A percentile compares a stretch with the other conserved stretches of the same genome.
phyloP scores from a whole-genome alignment of 2,329 filamentous ascomycete species.

The Xylaria sp. region DNA sequence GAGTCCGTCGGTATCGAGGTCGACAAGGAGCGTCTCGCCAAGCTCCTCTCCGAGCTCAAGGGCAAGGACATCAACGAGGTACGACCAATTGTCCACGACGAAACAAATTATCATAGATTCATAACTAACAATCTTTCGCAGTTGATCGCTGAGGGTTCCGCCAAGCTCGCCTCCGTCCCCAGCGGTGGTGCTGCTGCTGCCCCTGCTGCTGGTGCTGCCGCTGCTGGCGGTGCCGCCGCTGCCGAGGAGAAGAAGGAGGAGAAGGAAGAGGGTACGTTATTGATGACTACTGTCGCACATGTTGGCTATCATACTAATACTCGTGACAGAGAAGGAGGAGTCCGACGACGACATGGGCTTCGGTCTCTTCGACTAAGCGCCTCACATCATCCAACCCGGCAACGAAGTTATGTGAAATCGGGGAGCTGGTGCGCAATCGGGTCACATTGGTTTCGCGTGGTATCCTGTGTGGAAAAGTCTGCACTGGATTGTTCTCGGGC shows the following conservation, averaged over 20 bases:
- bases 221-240: conserved; percentile 56
- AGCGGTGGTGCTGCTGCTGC: conserved; percentile 75
- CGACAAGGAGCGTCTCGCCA: conserved; percentile 77
- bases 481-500: conserved; percentile 22
- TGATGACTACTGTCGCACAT: background rate
- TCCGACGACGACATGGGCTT: conserved; percentile 74
- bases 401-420: conserved; percentile 27
- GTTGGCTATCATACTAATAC: conserved; percentile 6
- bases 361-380: conserved; percentile 68
- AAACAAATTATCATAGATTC: background rate
- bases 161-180: conserved; percentile 97
- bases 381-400: conserved; percentile 20
- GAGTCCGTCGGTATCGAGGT: conserved; percentile 92
- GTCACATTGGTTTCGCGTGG: conserved; percentile 27
- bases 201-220: conserved; percentile 62
- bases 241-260: conserved; percentile 64
- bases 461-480: conserved; percentile 29
- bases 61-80: conserved; percentile 94
- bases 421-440: conserved; percentile 28
- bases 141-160: conserved; percentile 84
- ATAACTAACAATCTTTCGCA: conserved; percentile 37
- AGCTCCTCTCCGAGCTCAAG: conserved; percentile 84
- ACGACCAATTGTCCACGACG: conserved; percentile 34
- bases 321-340: conserved; percentile 54
- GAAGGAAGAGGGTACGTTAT: conserved; percentile 62